These are phyloP conservation scores for Aechmea fasciata DNA, from an alignment of 176 grass and related monocot genomes.

Conservation along the genomic window DNA sequence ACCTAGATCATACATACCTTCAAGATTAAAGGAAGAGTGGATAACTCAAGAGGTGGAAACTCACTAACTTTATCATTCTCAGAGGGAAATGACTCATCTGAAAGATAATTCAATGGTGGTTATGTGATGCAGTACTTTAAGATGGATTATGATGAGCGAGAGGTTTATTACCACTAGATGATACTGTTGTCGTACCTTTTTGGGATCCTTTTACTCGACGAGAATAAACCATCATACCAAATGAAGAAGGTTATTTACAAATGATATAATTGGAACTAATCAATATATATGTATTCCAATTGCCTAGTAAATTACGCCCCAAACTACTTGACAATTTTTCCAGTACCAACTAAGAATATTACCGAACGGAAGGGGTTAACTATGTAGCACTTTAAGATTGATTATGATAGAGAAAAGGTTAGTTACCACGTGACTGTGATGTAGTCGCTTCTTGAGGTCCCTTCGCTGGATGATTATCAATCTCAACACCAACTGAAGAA, in stretches of 20 bases:
- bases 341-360: neutral
- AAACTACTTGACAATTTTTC: neutral
- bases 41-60: conserved; percentile 13
- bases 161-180: neutral
- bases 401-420: neutral
- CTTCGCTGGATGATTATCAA: neutral
- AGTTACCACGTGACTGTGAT: neutral
- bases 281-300: neutral
- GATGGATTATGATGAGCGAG: neutral
- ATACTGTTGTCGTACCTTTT: neutral
- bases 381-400: neutral
- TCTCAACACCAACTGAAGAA: neutral
- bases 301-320: neutral
- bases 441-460: neutral
- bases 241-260: neutral
- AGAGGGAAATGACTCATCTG: conserved; percentile 2
- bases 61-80: conserved; percentile 5
- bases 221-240: neutral
- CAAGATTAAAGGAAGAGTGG: conserved; percentile 5
- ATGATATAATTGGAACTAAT: neutral
- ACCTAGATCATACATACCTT: neutral
- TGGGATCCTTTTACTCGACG: neutral
- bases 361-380: too few relatives aligned
- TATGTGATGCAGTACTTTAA: neutral
- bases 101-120: neutral